Evolutionary conservation across 2,329 filamentous ascomycete species (phyloP).

Genomic region (Penicillium sp.): DNA sequence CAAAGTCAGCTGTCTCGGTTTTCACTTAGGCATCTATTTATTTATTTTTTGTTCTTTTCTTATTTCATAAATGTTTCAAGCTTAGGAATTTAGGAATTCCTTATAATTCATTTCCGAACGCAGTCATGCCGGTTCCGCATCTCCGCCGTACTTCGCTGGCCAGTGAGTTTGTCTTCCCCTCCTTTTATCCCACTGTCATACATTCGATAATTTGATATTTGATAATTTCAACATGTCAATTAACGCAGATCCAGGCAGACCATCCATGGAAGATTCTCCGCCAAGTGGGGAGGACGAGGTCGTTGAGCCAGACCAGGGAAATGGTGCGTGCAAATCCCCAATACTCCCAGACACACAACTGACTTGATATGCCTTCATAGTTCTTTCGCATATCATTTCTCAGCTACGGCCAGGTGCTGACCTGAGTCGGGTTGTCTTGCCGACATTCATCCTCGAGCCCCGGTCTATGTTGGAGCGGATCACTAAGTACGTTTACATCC

Average conservation of each 20-base stretch:
- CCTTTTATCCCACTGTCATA: background rate
- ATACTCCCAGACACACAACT: background rate
- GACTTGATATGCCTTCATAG: constrained; percentile 48
- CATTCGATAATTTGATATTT: constrained; percentile 1
- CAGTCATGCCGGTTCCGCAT: constrained; percentile 39
- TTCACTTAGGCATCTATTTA: background rate
- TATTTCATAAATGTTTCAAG: background rate
- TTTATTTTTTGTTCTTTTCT: background rate
- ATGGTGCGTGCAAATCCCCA: constrained; percentile 56
- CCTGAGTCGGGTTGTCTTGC: constrained; percentile 87
- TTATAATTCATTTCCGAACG: constrained; percentile 20
- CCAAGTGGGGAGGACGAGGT: constrained; percentile 69
- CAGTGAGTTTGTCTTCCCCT: constrained; percentile 32
- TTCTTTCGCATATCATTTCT: constrained; percentile 95
- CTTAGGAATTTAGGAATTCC: background rate
- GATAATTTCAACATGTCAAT: constrained; percentile 22
- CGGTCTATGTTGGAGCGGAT: constrained; percentile 98
- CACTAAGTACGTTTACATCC: constrained; percentile 72
- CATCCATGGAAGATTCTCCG: constrained; percentile 57
- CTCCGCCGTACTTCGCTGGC: constrained; percentile 40
- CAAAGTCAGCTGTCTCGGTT: background rate
- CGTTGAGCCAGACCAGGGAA: constrained; percentile 90
- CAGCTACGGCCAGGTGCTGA: constrained; percentile 94
- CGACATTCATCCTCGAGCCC: constrained; percentile 96
- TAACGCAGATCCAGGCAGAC: constrained; percentile 46